phyloP scores from a whole-genome alignment of 352 stramenopile species.

The Phytophthora pinifolia region DNA sequence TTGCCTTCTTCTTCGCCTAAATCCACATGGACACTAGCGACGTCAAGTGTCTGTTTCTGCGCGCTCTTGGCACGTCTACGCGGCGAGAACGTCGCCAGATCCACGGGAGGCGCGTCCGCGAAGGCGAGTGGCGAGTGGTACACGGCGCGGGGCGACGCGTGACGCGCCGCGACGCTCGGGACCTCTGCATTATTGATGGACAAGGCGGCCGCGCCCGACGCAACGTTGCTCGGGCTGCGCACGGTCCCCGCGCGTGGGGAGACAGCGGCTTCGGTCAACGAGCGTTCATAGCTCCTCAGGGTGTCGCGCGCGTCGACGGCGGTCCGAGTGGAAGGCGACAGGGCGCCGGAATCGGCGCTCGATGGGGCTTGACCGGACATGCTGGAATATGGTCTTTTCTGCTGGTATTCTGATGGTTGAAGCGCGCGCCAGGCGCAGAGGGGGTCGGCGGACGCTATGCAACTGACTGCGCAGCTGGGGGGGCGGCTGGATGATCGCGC shows the following conservation, averaged over 20 bases:
- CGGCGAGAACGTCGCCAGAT: constrained; percentile 60
- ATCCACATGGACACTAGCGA: constrained; percentile 14
- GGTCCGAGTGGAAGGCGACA: constrained; percentile 11
- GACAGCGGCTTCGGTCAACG: constrained; percentile 16
- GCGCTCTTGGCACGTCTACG: constrained; percentile 42
- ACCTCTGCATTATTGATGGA: constrained; percentile 1
- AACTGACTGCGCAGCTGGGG: constrained; percentile 2
- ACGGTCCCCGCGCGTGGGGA: constrained; percentile 12
- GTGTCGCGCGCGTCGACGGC: constrained; percentile 21
- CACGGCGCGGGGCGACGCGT: constrained; percentile 55
- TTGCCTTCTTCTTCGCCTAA: constrained; percentile 46
- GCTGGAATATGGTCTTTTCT: background rate
- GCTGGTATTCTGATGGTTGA: constrained; percentile 18
- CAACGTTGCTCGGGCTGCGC: constrained; percentile 16
- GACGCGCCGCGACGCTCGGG: constrained; percentile 3
- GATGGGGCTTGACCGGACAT: constrained; percentile 2
- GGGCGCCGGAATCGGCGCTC: background rate
- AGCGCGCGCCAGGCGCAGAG: constrained; percentile 13
- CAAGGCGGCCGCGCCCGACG: constrained; percentile 8
- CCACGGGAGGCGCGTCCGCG: constrained; percentile 31
- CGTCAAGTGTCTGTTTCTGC: constrained; percentile 15
- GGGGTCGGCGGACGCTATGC: constrained; percentile 6
- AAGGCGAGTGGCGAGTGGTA: constrained; percentile 64
- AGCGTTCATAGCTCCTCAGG: constrained; percentile 23
- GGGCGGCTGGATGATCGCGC: constrained; percentile 14